Evolutionary conservation across 148 eudicot species (phyloP).

Genomic region (Gaultheria prostrata): DNA sequence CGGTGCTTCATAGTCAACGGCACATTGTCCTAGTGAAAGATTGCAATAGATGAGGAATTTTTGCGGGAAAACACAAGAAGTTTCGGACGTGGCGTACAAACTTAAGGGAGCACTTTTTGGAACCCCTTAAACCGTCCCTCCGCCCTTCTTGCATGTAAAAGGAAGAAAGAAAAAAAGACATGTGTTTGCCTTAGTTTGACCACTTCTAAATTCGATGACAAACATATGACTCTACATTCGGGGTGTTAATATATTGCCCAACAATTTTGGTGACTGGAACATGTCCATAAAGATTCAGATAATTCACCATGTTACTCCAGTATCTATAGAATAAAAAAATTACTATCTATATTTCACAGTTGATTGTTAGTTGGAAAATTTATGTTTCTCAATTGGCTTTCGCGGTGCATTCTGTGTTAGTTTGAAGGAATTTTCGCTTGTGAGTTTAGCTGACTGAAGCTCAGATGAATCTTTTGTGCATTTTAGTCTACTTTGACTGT

Average conservation of each 20-base stretch:
- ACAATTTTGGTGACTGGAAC: background rate
- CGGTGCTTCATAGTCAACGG: too few relatives aligned
- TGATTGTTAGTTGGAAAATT: slow-evolving; percentile 1
- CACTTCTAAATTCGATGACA: background rate
- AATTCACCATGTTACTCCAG: background rate
- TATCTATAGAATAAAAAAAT: background rate
- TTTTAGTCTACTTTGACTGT: background rate
- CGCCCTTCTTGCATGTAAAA: background rate
- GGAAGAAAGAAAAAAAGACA: background rate
- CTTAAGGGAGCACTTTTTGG: background rate
- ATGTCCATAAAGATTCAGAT: background rate
- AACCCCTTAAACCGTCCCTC: background rate
- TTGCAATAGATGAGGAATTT: background rate
- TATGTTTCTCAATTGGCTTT: background rate
- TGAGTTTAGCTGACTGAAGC: background rate
- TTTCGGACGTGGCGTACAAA: background rate
- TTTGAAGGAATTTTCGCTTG: background rate
- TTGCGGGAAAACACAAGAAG: background rate
- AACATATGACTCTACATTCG: background rate
- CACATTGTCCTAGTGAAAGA: background rate
- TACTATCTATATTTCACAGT: background rate
- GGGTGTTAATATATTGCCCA: background rate
- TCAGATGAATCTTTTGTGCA: background rate
- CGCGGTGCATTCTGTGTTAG: background rate
- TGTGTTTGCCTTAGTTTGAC: background rate